phyloP scores from a whole-genome alignment of 1,139 yeast genomes.

The Candida dubliniensis region DNA sequence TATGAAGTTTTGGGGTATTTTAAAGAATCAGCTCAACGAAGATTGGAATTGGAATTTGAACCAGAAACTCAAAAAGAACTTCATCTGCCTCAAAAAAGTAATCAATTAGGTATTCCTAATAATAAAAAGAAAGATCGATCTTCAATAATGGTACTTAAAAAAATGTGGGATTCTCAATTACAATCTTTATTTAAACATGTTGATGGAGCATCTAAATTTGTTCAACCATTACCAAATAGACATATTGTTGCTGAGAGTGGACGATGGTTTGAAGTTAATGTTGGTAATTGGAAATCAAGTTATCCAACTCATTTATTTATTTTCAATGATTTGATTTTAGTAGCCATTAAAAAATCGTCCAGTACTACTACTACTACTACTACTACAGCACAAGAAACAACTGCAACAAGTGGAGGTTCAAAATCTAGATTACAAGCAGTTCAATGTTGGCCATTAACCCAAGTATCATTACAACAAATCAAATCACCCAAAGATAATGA shows the following conservation, averaged over 20 bases:
- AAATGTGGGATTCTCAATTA: slow-evolving; percentile 78
- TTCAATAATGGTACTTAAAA: slow-evolving; percentile 70
- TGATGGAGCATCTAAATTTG: slow-evolving; percentile 83
- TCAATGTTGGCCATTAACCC: slow-evolving; percentile 77
- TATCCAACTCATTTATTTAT: slow-evolving; percentile 76
- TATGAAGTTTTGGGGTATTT: slow-evolving; percentile 66
- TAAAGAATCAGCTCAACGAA: slow-evolving; percentile 65
- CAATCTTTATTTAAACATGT: slow-evolving; percentile 75
- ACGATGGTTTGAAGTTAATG: slow-evolving; percentile 84
- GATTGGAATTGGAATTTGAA: slow-evolving; percentile 46
- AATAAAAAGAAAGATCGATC: slow-evolving; percentile 54
- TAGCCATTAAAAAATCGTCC: slow-evolving; percentile 63
- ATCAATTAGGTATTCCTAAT: slow-evolving; percentile 4
- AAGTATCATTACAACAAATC: slow-evolving; percentile 53
- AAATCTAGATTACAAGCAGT: slow-evolving; percentile 60
- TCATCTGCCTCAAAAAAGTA: slow-evolving; percentile 4
- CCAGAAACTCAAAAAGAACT: slow-evolving; percentile 9
- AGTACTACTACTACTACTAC: no score
- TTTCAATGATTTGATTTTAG: slow-evolving; percentile 71
- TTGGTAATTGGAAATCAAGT: slow-evolving; percentile 82
- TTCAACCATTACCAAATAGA: slow-evolving; percentile 77
- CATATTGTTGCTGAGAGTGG: slow-evolving; percentile 80
- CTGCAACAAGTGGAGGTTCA: background rate
- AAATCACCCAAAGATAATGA: slow-evolving; percentile 22
- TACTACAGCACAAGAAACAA: slow-evolving; percentile 26